Conservation (phyloP, 2,329 filamentous ascomycete genomes). For the Penicillium sp. region DNA sequence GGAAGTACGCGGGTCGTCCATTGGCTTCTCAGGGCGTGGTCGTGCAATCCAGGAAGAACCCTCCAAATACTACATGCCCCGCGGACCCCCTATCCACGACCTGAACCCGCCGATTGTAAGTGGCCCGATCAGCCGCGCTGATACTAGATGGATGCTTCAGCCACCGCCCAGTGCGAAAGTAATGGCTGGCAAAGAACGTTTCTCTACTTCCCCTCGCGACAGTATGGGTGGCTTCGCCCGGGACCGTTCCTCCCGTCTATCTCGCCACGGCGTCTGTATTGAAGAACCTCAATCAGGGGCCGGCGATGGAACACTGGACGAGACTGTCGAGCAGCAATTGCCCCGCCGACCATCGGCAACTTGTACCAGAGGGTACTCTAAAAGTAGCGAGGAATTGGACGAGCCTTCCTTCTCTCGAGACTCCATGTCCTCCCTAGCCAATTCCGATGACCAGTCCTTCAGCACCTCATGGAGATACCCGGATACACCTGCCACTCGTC, state of each 20-base stretch:
- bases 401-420: slow-evolving; percentile 32
- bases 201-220: slow-evolving; percentile 27
- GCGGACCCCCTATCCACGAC: slow-evolving; percentile 79
- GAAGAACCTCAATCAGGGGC: slow-evolving; percentile 8
- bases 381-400: slow-evolving; percentile 19
- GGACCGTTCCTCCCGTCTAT: slow-evolving; percentile 13
- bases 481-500: slow-evolving; percentile 41
- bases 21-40: slow-evolving; percentile 51
- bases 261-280: slow-evolving; percentile 2
- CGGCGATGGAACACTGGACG: slow-evolving; percentile 12
- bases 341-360: slow-evolving; percentile 25
- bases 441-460: slow-evolving; percentile 33
- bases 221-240: slow-evolving; percentile 17
- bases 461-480: slow-evolving; percentile 36
- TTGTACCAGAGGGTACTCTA: slow-evolving; percentile 12
- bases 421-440: slow-evolving; percentile 35
- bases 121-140: slow-evolving; percentile 69
- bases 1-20: slow-evolving; percentile 58
- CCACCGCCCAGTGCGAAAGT: slow-evolving; percentile 86
- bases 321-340: slow-evolving; percentile 14
- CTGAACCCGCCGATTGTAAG: slow-evolving; percentile 84
- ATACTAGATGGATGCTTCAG: slow-evolving; percentile 88
- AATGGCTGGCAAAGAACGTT: slow-evolving; percentile 79
- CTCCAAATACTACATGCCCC: slow-evolving; percentile 64
- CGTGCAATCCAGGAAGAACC: slow-evolving; percentile 39